Conservation (phyloP, 2,329 filamentous ascomycete species). For the Colletotrichum sp. region DNA sequence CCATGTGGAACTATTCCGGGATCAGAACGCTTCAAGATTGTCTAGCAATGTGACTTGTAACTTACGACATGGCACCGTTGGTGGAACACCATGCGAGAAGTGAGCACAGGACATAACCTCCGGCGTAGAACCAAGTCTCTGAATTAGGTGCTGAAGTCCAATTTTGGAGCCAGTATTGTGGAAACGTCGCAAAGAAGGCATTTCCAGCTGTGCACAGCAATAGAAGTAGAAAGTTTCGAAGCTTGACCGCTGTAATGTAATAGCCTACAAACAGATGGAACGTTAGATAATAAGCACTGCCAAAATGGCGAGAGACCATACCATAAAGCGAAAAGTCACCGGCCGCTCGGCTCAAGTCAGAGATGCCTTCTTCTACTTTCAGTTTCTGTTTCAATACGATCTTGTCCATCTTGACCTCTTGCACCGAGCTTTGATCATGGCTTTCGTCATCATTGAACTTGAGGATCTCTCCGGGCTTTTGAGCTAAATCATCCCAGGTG, state of each 20-base stretch:
- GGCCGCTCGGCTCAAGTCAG: background rate
- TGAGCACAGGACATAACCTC: background rate
- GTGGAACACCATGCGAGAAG: background rate
- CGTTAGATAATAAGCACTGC: background rate
- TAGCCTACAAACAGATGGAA: background rate
- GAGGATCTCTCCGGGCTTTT: background rate
- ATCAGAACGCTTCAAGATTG: background rate
- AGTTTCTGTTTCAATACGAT: background rate
- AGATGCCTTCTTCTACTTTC: background rate
- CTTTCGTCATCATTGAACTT: background rate
- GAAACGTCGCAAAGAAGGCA: background rate
- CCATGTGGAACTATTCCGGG: background rate
- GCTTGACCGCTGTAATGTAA: background rate
- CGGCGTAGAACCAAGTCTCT: background rate
- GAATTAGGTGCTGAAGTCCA: slow-evolving; percentile 11
- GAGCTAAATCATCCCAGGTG: background rate
- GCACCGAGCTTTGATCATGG: background rate
- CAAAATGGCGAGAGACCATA: background rate
- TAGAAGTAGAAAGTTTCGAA: background rate
- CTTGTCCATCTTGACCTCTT: background rate
- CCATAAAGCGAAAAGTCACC: slow-evolving; percentile 10
- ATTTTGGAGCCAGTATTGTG: slow-evolving; percentile 11
- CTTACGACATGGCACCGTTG: slow-evolving; percentile 1
- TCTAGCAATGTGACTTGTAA: background rate
- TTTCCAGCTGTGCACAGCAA: background rate